Evolutionary conservation across 1,284 basidiomycete species (phyloP).

Genomic region (Afroboletus lepidellus): DNA sequence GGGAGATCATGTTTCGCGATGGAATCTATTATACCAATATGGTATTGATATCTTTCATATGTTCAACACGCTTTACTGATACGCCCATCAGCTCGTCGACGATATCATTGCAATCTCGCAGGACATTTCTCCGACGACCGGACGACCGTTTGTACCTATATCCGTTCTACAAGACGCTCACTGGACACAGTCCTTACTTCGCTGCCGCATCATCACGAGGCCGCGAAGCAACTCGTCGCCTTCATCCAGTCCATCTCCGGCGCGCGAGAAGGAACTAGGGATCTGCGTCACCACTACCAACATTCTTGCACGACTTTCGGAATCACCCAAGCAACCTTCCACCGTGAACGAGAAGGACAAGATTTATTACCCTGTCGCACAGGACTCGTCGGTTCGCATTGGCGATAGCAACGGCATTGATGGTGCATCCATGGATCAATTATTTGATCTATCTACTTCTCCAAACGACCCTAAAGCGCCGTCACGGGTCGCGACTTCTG

Average conservation of each 20-base stretch:
- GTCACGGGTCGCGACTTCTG: slow-evolving; percentile 37
- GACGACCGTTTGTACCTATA: slow-evolving; percentile 68
- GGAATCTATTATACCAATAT: slow-evolving; percentile 90
- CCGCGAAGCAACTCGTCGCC: slow-evolving; percentile 32
- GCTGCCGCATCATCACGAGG: slow-evolving; percentile 52
- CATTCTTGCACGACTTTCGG: slow-evolving; percentile 39
- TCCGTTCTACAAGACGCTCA: slow-evolving; percentile 70
- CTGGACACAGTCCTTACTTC: slow-evolving; percentile 70
- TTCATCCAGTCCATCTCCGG: slow-evolving; percentile 37
- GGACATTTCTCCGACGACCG: slow-evolving; percentile 71
- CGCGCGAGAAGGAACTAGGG: slow-evolving; percentile 60
- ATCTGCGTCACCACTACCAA: slow-evolving; percentile 51
- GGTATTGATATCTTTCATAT: slow-evolving; percentile 41
- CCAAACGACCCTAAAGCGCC: slow-evolving; percentile 26
- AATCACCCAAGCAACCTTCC: slow-evolving; percentile 14
- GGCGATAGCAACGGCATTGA: slow-evolving; percentile 68
- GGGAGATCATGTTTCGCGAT: slow-evolving; percentile 69
- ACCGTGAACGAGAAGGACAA: slow-evolving; percentile 31
- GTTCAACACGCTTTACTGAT: slow-evolving; percentile 8
- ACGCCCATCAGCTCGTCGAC: slow-evolving; percentile 58
- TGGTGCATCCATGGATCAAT: slow-evolving; percentile 51
- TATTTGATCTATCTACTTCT: slow-evolving; percentile 41
- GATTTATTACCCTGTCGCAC: slow-evolving; percentile 69
- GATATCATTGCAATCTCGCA: slow-evolving; percentile 72
- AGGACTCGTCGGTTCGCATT: slow-evolving; percentile 76